Base-by-base conservation (phyloP, 139 green algal genomes). In the Tetraselmis chui region DNA sequence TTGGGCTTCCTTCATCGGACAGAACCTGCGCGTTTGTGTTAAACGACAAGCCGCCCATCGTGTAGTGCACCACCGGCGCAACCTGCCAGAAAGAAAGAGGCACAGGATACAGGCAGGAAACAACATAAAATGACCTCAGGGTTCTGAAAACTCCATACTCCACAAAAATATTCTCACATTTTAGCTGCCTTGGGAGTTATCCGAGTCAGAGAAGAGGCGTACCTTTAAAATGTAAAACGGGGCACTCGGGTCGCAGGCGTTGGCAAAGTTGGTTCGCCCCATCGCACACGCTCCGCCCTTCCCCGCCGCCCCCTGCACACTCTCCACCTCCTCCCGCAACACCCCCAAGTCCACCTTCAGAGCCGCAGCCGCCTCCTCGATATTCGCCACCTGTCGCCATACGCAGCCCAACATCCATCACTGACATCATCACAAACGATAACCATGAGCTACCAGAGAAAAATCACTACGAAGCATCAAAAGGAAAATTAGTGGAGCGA, bases 21-120 rank as follows among this genome's bases (percentile, higher is more conserved):
- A 86, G 76, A 5, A 67, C 45, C 82, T 89, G 76, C 32, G 82
- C 80, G 30, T 88, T 84, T 28, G 80, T 78, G 23, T 85, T 86
- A 76, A 93, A 88, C 74, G 83, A 77, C 32, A 94, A 32, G 0
- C 89, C 92, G 26, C 90, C 91, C 94, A 97, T 97, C 23, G 85
- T 92, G 91, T 97, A 97, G 80, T 97, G 93, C 30, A 94, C 88
- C 59, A 94, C 92, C 1, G 93, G 83, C 0, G 85, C 88, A 26
- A 92, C 59, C 59, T 85, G 90, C 29, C 94, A 79, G 2, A 59
- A n/a, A n/a, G n/a, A n/a, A n/a, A n/a, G n/a, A n/a, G n/a, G n/a
- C n/a, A n/a, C n/a, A n/a, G n/a, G n/a, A n/a, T n/a, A n/a, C n/a
- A n/a, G n/a, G n/a, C n/a, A n/a, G n/a, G n/a, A n/a, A n/a, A n/a